Evolutionary conservation across 768 basidiomycete species (phyloP).

Genomic region (Tricholomella constricta): DNA sequence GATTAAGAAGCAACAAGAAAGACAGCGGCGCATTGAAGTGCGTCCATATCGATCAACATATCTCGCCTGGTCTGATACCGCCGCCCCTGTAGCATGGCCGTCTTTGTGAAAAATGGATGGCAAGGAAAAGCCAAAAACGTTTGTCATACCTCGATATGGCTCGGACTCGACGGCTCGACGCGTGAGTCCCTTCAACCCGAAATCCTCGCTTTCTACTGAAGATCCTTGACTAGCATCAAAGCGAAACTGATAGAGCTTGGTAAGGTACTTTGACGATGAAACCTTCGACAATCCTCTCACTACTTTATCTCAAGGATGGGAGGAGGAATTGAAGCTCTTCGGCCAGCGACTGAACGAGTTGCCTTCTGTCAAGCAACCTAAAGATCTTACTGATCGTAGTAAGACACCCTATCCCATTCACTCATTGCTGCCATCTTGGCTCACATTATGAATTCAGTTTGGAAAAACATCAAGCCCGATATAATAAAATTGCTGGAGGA

Average conservation of each 20-base stretch:
- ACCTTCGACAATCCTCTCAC: not conserved
- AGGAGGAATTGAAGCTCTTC: not conserved
- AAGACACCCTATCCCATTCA: not conserved
- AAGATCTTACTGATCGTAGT: not conserved
- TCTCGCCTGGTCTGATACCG: not conserved
- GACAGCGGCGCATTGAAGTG: not conserved
- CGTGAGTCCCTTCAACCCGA: not conserved
- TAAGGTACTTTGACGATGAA: not conserved
- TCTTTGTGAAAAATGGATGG: not conserved
- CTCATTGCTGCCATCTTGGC: not conserved
- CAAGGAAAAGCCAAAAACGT: not conserved
- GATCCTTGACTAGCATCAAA: not conserved
- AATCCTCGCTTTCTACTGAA: not conserved
- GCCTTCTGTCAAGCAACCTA: not conserved
- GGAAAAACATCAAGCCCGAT: slow-evolving; percentile 3
- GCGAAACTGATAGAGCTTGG: not conserved
- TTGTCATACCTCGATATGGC: not conserved
- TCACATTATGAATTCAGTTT: not conserved
- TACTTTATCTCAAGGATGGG: not conserved
- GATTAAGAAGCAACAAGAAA: no score
- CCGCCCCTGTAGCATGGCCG: not conserved
- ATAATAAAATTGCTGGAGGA: not conserved
- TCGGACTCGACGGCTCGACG: not conserved
- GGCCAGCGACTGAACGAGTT: not conserved
- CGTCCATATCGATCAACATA: not conserved